phyloP scores from a whole-genome alignment of 2,329 filamentous ascomycete species.

The Tolypocladium pustulatum region DNA sequence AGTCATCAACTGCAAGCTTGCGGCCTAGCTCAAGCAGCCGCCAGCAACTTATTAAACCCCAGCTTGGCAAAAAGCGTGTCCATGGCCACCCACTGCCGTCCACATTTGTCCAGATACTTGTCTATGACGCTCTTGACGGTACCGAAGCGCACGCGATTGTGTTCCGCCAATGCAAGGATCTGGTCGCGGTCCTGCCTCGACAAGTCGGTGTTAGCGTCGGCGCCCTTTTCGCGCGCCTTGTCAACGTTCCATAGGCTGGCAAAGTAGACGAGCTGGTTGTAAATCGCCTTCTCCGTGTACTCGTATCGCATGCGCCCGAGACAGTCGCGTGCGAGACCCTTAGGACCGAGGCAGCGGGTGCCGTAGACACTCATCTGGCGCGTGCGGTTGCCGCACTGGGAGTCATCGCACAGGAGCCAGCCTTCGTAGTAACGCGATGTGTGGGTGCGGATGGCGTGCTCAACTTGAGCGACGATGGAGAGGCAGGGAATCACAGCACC shows the following conservation, averaged over 20 bases:
- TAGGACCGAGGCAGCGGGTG: conserved; percentile 76
- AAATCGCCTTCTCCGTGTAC: conserved; percentile 78
- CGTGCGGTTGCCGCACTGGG: conserved; percentile 76
- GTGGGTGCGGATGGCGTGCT: conserved; percentile 68
- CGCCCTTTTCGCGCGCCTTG: conserved; percentile 50
- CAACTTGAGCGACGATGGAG: conserved; percentile 75
- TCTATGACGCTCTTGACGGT: conserved; percentile 71
- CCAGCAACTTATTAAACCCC: conserved; percentile 35
- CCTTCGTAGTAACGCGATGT: conserved; percentile 84
- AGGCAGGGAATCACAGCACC: conserved; percentile 54
- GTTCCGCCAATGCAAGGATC: conserved; percentile 62
- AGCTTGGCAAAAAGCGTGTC: conserved; percentile 69
- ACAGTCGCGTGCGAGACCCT: conserved; percentile 75
- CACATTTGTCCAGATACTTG: conserved; percentile 79
- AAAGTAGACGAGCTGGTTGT: conserved; percentile 91
- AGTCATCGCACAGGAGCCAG: conserved; percentile 84
- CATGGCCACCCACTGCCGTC: conserved; percentile 89
- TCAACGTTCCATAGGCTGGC: conserved; percentile 82
- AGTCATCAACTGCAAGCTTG: not conserved
- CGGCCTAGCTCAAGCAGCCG: not conserved
- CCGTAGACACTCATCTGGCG: conserved; percentile 92
- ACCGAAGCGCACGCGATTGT: conserved; percentile 71
- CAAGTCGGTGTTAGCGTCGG: conserved; percentile 36
- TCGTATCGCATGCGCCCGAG: conserved; percentile 82
- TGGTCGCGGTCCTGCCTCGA: conserved; percentile 49